These are phyloP conservation scores for Penicillium sp. DNA, from an alignment of 2,329 filamentous ascomycete species.

Conservation along the genomic window DNA sequence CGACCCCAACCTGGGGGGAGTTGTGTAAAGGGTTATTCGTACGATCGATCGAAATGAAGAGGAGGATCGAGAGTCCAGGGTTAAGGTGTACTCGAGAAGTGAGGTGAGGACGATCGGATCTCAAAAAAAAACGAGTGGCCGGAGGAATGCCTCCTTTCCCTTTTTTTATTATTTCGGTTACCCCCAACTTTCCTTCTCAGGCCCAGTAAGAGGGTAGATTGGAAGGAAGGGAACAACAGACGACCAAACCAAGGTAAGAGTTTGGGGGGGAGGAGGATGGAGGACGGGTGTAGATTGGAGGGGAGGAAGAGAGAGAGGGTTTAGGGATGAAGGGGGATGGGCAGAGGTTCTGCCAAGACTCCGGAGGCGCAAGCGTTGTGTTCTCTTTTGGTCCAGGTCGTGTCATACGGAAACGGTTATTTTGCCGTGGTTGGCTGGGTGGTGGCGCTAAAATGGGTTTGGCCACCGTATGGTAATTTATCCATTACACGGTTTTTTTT, in stretches of 20 bases:
- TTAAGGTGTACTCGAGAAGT: neutral
- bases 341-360: conserved; percentile 39
- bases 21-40: neutral
- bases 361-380: conserved; percentile 39
- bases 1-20: conserved; percentile 10
- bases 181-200: conserved; percentile 36
- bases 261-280: conserved; percentile 27
- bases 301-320: conserved; percentile 26
- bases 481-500: neutral
- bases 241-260: conserved; percentile 25
- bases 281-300: conserved; percentile 33
- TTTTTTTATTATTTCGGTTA: conserved; percentile 7
- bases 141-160: conserved; percentile 48
- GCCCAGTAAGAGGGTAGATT: conserved; percentile 35
- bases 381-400: conserved; percentile 19
- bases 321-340: conserved; percentile 29
- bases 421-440: conserved; percentile 23
- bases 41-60: conserved; percentile 2
- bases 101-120: conserved; percentile 12
- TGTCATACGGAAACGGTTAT: conserved; percentile 31
- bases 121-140: conserved; percentile 46
- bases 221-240: conserved; percentile 31
- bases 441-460: conserved; percentile 15
- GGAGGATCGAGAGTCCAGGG: conserved; percentile 20
- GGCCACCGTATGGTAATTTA: conserved; percentile 4